Base-by-base conservation (phyloP, 768 basidiomycete genomes). In the Amanita rubescens region DNA sequence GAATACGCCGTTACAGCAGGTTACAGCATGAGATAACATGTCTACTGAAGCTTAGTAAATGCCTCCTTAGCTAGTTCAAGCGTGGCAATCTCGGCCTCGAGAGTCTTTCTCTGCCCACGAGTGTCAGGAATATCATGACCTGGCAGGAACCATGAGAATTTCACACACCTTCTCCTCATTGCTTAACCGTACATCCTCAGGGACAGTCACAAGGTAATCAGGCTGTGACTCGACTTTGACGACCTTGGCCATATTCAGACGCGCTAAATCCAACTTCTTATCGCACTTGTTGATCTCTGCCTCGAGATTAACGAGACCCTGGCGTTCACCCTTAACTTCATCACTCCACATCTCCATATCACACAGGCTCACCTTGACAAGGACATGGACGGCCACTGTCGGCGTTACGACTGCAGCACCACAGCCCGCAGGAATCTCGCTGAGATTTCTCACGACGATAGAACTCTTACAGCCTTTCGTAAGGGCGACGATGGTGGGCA, bases 291-390 rank as follows among this genome's bases (percentile, higher is more conserved):
- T 73, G 42, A 96, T 87, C 69, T 98, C 95, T 2, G 79, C 81
- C 43, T 91, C 85, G 5, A 95, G 71, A 69, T 98, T 87, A 15
- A 99, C 85, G 38, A 94, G 82, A 22, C 94, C 93, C 93, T 96
- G 59, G 14, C 47, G 33, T 24, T 8, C 25, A 2, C 37, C 14
- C 5, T 42, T 20, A 10, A 43, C 15, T 25, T 43, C 32, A 33
- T 44, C 41, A 33, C 51, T 22, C 11, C 39, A 2, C 7, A 4
- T 12, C 27, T 14, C 2, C 30, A 39, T 53, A 39, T 1, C 3
- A 54, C 38, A n/a, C n/a, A n/a, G n/a, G 65, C 82, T 49, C 64
- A 93, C 93, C 70, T 86, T 77, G 34, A 99, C 93, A 55, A 94
- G 85, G 2, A 94, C 78, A 65, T 94, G 82, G 0, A 92, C 79